Evolutionary conservation across 2,329 filamentous ascomycete genomes (phyloP), one percentile per base, ranked within the genome.

Genomic region (Colletotrichum godetiae): DNA sequence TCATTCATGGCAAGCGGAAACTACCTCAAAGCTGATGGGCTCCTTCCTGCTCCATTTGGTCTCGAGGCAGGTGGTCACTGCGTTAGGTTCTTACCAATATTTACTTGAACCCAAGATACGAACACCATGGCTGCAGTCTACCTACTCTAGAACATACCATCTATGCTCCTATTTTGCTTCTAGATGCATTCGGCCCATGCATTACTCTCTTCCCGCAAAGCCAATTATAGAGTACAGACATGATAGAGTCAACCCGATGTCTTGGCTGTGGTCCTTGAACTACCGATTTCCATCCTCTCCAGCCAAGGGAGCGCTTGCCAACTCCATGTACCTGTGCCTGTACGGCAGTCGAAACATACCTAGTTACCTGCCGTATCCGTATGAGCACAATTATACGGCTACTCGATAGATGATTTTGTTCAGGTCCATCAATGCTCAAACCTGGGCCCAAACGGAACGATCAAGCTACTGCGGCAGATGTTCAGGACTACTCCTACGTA

Each of bases 61-160:
- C 37, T 42, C 13, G 37, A 42, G 37, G 37, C 37, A 42, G 6
- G 15, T 42, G 15, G 35, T 42, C 2, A 42, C 13, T 42, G 27
- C 4, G 27, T 29, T 29, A 29, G 27, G 27, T 29, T 29, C 2
- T 29, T 29, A 29, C 27, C 27, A 29, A 29, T 29, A 29, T 3
- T 29, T 29, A 29, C 27, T 29, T 29, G 2, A 29, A 29, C 4
- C 27, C 27, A 29, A 29, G 27, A 4, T 29, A 46, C 35, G 13
- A 7, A 13, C 19, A 49, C 27, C 27, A 29, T 29, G 27, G 15
- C 19, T 49, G 19, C 35, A 31, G 27, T 15, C 19, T 37, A n/a
- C n/a, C n/a, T n/a, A n/a, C n/a, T n/a, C n/a, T 68, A 69, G 65
- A 71, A 60, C 67, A 68, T 49, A 46, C 31, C 71, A 42, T 42